These are phyloP conservation scores for Cicer arietinum DNA, from an alignment of 306 rosid species.

Conservation along the genomic window DNA sequence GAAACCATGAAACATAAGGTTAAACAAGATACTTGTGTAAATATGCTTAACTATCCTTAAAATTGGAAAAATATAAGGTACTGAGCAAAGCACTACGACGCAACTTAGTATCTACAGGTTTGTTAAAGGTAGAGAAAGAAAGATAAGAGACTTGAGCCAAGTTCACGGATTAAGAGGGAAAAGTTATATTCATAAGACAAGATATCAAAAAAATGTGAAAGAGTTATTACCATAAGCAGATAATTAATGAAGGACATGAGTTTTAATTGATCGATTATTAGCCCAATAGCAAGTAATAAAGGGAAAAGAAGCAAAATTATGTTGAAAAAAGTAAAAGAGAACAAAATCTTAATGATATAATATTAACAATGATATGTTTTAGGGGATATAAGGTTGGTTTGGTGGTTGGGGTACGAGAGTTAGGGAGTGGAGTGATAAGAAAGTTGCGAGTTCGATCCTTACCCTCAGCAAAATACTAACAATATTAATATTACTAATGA, in stretches of 20 bases:
- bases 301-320: not conserved
- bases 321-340: not conserved
- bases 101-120: not conserved
- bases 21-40: not conserved
- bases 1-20: constrained; percentile 3
- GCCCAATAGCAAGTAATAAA: not conserved
- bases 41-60: not conserved
- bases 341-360: not conserved
- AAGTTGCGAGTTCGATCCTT: too few species aligned
- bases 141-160: constrained; percentile 1
- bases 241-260: not conserved
- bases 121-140: not conserved
- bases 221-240: not conserved
- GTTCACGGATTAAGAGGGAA: not conserved
- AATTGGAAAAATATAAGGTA: not conserved
- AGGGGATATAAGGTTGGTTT: too few species aligned
- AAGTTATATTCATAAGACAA: not conserved
- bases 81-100: not conserved
- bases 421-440: too few species aligned
- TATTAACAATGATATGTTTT: too few species aligned
- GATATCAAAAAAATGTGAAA: not conserved
- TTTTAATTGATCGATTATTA: not conserved
- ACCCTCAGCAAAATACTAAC: too few species aligned
- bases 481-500: too few species aligned
- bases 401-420: too few species aligned